Evolutionary conservation across 371 early-diverging fungal species (phyloP), one percentile per base, ranked within the genome.

Genomic region (Mucor velutinosus): DNA sequence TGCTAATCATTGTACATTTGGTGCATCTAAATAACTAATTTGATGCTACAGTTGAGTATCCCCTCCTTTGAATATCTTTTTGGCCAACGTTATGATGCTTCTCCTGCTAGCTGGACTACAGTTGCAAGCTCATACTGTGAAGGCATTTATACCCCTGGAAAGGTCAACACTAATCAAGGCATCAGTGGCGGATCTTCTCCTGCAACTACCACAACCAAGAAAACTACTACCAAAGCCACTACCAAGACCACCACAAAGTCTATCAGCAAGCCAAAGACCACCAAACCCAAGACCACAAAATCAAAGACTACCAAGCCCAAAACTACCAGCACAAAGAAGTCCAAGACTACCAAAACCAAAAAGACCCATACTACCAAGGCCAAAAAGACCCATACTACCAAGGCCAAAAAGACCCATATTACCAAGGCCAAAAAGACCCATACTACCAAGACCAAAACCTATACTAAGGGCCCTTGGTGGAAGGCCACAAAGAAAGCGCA

Each of bases 21-120:
- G 25, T 19, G 51, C 51, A 51, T n/a, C 27, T 53, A 14, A 29
- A 53, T 32, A 32, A 32, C n/a, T 32, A 17, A 5, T 5, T 67
- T 25, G 10, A 49, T 49, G 27, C 27, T 27, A 3, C 39, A 76
- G 76, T 45, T 76, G 58, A 76, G 76, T 56, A 70, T 72, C 17
- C 76, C 76, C 27, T 33, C 76, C 10, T 76, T 76, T 41, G 63
- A 76, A 25, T 61, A 66, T 11, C 62, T 76, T 11, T 76, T 76
- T 55, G 70, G 49, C 8, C 73, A 76, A 47, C 29, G 60, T 15
- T 70, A 66, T 55, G 76, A 72, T 65, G 58, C 73, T 25, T 66
- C 76, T 8, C 70, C 70, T 47, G 73, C 73, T 6, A 65, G 49
- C 37, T 75, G 76, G 76, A 30, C 58, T 37, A 66, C 69, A 2